These are phyloP conservation scores for Lentinula aciculospora DNA, from an alignment of 768 basidiomycete species.

Conservation along the genomic window DNA sequence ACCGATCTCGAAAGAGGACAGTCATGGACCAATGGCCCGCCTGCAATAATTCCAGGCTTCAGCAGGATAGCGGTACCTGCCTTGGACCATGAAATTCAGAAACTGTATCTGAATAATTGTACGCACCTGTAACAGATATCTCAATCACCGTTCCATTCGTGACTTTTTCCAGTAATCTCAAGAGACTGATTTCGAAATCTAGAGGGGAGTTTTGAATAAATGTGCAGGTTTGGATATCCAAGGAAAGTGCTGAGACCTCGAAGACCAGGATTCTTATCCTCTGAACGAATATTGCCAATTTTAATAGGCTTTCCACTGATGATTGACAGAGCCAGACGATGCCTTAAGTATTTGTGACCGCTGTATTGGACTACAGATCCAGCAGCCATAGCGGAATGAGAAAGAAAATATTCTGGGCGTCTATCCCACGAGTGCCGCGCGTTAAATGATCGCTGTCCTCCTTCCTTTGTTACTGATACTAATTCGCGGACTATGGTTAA, in stretches of 20 bases:
- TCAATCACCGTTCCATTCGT: slow-evolving; percentile 95
- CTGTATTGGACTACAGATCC: slow-evolving; percentile 52
- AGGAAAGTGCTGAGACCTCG: slow-evolving; percentile 45
- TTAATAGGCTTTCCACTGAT: slow-evolving; percentile 81
- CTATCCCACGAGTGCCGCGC: background rate
- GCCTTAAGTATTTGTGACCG: slow-evolving; percentile 79
- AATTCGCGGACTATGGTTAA: background rate
- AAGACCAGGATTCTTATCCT: slow-evolving; percentile 95
- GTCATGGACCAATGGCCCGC: slow-evolving; percentile 77
- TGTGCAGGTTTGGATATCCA: background rate
- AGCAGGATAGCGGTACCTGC: slow-evolving; percentile 87
- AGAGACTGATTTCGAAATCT: slow-evolving; percentile 92
- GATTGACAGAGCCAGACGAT: slow-evolving; percentile 83
- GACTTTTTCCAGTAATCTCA: slow-evolving; percentile 82
- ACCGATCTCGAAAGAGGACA: slow-evolving; percentile 86
- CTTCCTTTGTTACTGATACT: background rate
- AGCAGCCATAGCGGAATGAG: slow-evolving; percentile 31
- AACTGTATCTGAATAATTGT: background rate
- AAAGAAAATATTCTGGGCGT: slow-evolving; percentile 9
- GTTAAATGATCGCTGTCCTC: background rate
- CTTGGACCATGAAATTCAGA: background rate
- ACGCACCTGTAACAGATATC: slow-evolving; percentile 88
- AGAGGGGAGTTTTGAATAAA: slow-evolving; percentile 5
- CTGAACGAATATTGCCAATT: slow-evolving; percentile 83
- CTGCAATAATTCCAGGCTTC: slow-evolving; percentile 88